phyloP scores from a whole-genome alignment of 1,139 yeast species.

The Protomyces macrosporus region DNA sequence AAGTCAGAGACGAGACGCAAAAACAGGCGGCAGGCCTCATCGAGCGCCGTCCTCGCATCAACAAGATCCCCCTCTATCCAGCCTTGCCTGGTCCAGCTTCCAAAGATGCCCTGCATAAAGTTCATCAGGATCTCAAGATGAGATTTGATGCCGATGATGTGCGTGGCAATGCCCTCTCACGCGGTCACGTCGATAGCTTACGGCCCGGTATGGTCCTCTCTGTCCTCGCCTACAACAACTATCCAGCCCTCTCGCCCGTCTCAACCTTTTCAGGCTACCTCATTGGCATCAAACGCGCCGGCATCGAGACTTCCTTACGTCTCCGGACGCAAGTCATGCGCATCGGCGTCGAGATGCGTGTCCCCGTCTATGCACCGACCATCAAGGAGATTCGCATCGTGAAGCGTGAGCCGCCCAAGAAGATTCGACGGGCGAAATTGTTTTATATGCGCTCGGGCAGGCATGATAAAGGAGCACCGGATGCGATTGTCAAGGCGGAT shows the following conservation, averaged over 20 bases:
- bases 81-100: slow-evolving; percentile 19
- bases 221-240: slow-evolving; percentile 27
- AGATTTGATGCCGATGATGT: slow-evolving; percentile 18
- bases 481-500: slow-evolving; percentile 21
- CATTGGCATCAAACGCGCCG: slow-evolving; percentile 33
- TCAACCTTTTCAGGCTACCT: slow-evolving; percentile 33
- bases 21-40: background rate
- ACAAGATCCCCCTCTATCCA: slow-evolving; percentile 6
- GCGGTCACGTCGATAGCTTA: slow-evolving; percentile 11
- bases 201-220: slow-evolving; percentile 28
- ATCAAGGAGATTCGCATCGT: slow-evolving; percentile 31
- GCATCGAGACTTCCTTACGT: slow-evolving; percentile 32
- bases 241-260: slow-evolving; percentile 22
- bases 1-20: background rate
- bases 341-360: slow-evolving; percentile 33
- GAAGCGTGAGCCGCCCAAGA: slow-evolving; percentile 30
- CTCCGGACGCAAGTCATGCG: slow-evolving; percentile 33
- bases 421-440: slow-evolving; percentile 33
- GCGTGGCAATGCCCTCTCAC: slow-evolving; percentile 21
- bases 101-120: slow-evolving; percentile 8
- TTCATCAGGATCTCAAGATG: background rate
- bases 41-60: background rate
- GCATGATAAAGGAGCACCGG: slow-evolving; percentile 27
- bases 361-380: slow-evolving; percentile 32
- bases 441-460: slow-evolving; percentile 37